Evolutionary conservation across 768 basidiomycete genomes (phyloP).

Genomic region (Mycena galericulata): DNA sequence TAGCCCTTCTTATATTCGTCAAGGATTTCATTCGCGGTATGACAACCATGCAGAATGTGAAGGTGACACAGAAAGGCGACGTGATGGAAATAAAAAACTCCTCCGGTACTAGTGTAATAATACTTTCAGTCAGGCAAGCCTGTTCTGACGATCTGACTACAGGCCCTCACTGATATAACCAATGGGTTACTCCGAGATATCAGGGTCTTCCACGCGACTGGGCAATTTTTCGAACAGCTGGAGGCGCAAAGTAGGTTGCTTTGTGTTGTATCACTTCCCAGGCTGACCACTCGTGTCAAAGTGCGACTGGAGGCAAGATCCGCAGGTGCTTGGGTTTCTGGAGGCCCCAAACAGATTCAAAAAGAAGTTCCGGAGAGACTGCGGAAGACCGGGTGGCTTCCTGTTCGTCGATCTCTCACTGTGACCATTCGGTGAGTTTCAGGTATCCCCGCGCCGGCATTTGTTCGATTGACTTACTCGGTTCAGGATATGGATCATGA

Average conservation of each 20-base stretch:
- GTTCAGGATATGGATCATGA: constrained; percentile 22
- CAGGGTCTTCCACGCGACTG: constrained; percentile 52
- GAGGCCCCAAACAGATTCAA: constrained; percentile 47
- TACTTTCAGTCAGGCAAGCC: too few relatives aligned
- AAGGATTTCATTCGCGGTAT: constrained; percentile 48
- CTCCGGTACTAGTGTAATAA: neutral
- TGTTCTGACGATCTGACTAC: neutral
- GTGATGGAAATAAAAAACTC: neutral
- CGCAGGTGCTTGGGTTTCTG: constrained; percentile 48
- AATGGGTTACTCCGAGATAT: constrained; percentile 54
- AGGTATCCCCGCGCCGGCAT: neutral
- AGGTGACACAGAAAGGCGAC: neutral
- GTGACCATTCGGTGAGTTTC: constrained; percentile 23
- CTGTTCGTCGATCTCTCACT: constrained; percentile 22
- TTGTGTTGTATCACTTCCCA: neutral
- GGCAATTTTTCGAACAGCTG: constrained; percentile 49
- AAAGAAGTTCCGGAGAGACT: constrained; percentile 47
- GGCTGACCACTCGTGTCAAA: constrained; percentile 23
- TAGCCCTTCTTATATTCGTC: neutral
- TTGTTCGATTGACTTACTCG: neutral
- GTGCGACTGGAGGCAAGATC: constrained; percentile 46
- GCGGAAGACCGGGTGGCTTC: constrained; percentile 42
- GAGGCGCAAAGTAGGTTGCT: constrained; percentile 50
- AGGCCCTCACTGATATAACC: constrained; percentile 48
- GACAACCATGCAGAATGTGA: constrained; percentile 39